Base-by-base conservation (phyloP, 257 asterid species). In the Solanum lignicaule region DNA sequence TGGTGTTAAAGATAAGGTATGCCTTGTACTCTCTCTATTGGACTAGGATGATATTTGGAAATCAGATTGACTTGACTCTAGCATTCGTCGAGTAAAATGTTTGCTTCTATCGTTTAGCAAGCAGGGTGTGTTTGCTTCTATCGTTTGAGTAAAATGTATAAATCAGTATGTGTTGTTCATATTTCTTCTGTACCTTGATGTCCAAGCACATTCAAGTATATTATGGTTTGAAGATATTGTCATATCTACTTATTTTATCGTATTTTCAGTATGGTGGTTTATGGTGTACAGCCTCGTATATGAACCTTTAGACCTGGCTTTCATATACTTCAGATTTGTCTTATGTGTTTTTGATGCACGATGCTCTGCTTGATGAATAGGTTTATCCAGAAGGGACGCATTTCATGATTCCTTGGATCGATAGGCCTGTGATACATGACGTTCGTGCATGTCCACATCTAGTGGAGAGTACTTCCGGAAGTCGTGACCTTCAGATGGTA, bases 401-500 rank as follows among this genome's bases (percentile, higher is more conserved):
- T 88, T 87, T 96, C 86, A 94, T 96, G 97, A 87, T 94, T 83
- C 99, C 99, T 62, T 96, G 98, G 99, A 93, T 96, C 73, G 99
- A 96, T 87, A 95, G 99, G 90, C 98, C 99, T 76, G 87, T 89
- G 18, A 94, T 96, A 71, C 95, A 96, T 90, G 99, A 96, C 87
- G 99, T 96, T 15, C 97, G 99, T 48, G 99, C 99, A 15, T 95
- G 97, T 85, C 96, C 99, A 43, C 94, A 94, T 88, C 89, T 95
- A n/a, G 98, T 96, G 89, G 99, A 96, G 88, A 96, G 98, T 92
- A 93, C 96, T 62, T 96, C 99, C 0, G 99, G 99, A 35, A 96
- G 99, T 91, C 98, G 97, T 29, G 99, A 96, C 89, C 98, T 96
- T 90, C 99, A 96, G 94, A 96, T 94, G 98, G 99, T 96, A 92